Evolutionary conservation across 768 basidiomycete genomes (phyloP).

Genomic region (Mycena filopes): DNA sequence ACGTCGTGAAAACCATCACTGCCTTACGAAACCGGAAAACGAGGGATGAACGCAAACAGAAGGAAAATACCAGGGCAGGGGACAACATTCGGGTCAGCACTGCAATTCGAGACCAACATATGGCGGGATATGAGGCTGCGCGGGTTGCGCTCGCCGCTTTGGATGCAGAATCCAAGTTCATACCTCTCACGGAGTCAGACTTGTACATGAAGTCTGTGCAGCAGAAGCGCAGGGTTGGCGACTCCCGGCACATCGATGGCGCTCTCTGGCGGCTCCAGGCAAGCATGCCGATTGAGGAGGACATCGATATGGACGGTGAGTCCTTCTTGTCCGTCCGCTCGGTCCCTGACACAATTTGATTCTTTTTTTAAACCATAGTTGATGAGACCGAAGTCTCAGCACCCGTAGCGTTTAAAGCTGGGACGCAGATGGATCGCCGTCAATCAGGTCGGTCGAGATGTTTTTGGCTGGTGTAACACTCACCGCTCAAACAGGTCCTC

Average conservation of each 20-base stretch:
- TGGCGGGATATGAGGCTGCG: background rate
- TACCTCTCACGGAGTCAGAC: background rate
- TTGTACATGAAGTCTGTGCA: background rate
- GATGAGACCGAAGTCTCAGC: no score
- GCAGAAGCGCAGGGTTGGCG: background rate
- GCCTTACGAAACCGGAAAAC: background rate
- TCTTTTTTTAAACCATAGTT: no score
- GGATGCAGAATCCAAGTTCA: background rate
- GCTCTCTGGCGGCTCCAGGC: constrained; percentile 1
- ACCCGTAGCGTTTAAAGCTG: no score
- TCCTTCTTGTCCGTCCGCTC: no score
- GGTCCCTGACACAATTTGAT: no score
- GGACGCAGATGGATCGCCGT: constrained; percentile 1
- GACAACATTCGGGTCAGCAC: background rate
- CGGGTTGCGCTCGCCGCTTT: background rate
- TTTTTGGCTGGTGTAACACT: background rate
- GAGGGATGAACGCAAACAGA: background rate
- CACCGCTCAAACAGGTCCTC: background rate
- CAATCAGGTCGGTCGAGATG: background rate
- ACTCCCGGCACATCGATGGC: background rate
- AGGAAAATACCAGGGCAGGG: background rate
- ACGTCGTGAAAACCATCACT: background rate
- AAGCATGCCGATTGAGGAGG: no score
- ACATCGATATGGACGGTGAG: no score
- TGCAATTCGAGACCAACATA: background rate